A percentile compares a stretch with the other conserved stretches of the same genome.
These are phyloP conservation scores for Biancaea sappan DNA, from an alignment of 306 rosid genomes.

Conservation along the genomic window DNA sequence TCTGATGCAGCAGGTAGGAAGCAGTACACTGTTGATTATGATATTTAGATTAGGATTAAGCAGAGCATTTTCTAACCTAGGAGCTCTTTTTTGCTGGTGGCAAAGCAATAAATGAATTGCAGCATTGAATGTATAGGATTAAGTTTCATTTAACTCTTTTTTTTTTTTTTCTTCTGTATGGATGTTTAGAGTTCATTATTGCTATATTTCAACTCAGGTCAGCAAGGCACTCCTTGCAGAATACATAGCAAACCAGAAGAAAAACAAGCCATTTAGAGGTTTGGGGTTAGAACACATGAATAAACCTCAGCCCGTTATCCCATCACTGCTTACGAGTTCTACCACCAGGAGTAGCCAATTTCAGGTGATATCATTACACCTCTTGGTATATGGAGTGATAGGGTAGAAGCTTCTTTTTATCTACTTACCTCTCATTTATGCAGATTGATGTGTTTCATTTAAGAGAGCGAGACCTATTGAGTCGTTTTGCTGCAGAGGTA, in stretches of 20 bases:
- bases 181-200: slow-evolving; percentile 25
- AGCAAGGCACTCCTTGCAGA: slow-evolving; percentile 90
- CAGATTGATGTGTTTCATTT: slow-evolving; percentile 79
- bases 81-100: not conserved
- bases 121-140: slow-evolving; percentile 11
- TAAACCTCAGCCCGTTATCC: slow-evolving; percentile 61
- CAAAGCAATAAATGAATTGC: not conserved
- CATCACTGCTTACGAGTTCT: slow-evolving; percentile 67
- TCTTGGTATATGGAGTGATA: slow-evolving; percentile 9
- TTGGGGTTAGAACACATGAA: slow-evolving; percentile 95
- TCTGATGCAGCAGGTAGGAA: slow-evolving; percentile 89
- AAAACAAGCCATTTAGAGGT: slow-evolving; percentile 68
- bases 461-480: slow-evolving; percentile 84
- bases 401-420: slow-evolving; percentile 21
- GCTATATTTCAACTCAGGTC: slow-evolving; percentile 55
- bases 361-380: slow-evolving; percentile 60
- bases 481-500: slow-evolving; percentile 73
- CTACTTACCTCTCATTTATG: slow-evolving; percentile 35
- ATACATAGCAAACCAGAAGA: slow-evolving; percentile 58
- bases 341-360: slow-evolving; percentile 61
- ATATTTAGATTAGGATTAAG: not conserved
- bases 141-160: slow-evolving; percentile 6
- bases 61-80: not conserved
- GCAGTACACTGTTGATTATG: slow-evolving; percentile 10
- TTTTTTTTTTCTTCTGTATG: not conserved